Evolutionary conservation across 495 filamentous ascomycete species (phyloP), one percentile per base, ranked within the genome.

Genomic region (Neurospora tetraspora): DNA sequence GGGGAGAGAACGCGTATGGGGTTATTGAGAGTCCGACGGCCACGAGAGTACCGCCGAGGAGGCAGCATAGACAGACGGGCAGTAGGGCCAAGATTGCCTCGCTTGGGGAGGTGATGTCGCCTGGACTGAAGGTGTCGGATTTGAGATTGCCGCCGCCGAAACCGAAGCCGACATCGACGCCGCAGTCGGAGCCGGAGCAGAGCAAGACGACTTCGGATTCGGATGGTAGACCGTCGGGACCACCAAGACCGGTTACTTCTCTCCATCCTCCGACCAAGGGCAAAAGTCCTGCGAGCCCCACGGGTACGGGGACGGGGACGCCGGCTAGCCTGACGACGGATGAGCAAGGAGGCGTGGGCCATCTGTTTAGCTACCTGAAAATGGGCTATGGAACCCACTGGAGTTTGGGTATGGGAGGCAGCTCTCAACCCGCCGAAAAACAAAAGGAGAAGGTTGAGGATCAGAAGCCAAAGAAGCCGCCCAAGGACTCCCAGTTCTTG

Each of bases 1-100:
- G 91, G 83, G 94, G 93, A 12, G 86, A 91, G 71, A 82, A 90
- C 75, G 89, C 93, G 20, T 97, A 96, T 81, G 94, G 94, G 31
- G 89, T 97, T 23, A 83, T 83, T 69, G 91, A 95, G 14, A 93
- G 93, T 73, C 90, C 92, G 37, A 85, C 82, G 12, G 87, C 90
- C 10, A 84, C 83, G 65, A 73, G 77, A 39, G 5, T 39, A 71
- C 88, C 82, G 9, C 76, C 79, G 3, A 71, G 76, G 37, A 80
- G 76, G 39, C 77, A 71, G 70, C 45, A 38, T 53, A 45, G 61
- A 53, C 31, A 69, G 42, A 11, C 69, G 20, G 23, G 68, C 27
- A 20, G 36, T 47, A 69, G 23, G 65, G 14, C 65, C 42, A 65
- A 65, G 53, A 65, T 65, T 65, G 53, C 53, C 12, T 14, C 53